Evolutionary conservation across 352 stramenopile genomes (phyloP), one percentile per base, ranked within the genome.

Genomic region (Phytophthora vignae): DNA sequence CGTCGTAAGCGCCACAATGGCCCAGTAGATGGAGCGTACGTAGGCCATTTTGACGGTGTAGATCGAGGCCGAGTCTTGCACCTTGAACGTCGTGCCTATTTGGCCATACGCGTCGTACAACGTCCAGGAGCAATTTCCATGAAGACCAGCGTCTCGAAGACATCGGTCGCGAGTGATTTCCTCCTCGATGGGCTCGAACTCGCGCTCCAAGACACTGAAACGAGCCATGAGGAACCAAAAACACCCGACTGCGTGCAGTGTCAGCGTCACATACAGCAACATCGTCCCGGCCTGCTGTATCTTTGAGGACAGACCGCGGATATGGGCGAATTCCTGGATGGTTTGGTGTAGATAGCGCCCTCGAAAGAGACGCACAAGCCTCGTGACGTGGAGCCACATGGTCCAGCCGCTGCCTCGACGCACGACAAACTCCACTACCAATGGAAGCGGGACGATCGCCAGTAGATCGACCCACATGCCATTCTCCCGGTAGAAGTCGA

Each of bases 221-320:
- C 87, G 75, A 15, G 87, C 78, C 73, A 93, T 92, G 0, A 91
- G 65, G 55, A 93, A 95, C 87, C 87, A 95, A 4, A 92, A 56
- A 62, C 87, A 95, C 3, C 85, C 87, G 0, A 77, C 78, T 11
- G 89, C 58, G 56, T 95, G 87, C 42, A 93, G 75, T 2, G 81
- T 74, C 4, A 95, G 64, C 1, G 83, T 88, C 27, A 95, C 87
- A 10, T 76, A 83, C n/a, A 95, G 50, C 4, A 93, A 52, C 25
- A 95, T 81, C 6, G 81, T 90, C 4, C 87, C 60, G 6, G 84
- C 78, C 8, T 73, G 73, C 31, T 90, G 83, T 22, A 81, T 67
- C 38, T 93, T 91, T 1, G 85, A 93, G n/a, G 80, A 90, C 29
- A 93, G 50, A 1, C 72, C 71, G 5, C 78, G 78, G 19, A 87